These are phyloP conservation scores for Suillus sp. DNA, from an alignment of 768 basidiomycete genomes.

Conservation along the genomic window DNA sequence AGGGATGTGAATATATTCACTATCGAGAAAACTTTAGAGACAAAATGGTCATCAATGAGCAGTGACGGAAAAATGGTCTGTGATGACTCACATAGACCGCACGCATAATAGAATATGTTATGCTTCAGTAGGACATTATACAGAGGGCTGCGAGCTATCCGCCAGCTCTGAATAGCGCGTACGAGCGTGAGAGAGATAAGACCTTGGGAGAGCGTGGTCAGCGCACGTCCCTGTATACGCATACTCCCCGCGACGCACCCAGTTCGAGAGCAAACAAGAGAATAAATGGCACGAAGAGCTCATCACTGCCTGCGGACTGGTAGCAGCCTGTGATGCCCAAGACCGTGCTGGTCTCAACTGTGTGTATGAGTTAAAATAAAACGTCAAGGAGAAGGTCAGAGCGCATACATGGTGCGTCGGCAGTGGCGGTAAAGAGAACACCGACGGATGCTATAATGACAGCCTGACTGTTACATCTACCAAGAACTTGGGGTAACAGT, in stretches of 20 bases:
- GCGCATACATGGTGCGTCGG: neutral
- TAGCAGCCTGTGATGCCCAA: neutral
- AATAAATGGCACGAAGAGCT: neutral
- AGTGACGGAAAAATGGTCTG: neutral
- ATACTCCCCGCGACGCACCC: neutral
- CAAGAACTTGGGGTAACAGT: neutral
- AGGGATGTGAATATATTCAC: neutral
- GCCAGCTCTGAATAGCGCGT: neutral
- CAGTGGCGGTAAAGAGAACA: neutral
- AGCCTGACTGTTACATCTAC: neutral
- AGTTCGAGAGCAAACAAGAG: neutral
- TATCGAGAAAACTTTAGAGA: neutral
- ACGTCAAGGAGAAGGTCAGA: neutral
- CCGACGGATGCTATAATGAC: neutral
- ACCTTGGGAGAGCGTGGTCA: neutral
- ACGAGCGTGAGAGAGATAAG: neutral
- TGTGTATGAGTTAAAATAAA: neutral
- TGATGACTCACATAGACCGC: conserved; percentile 2
- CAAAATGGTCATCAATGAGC: neutral
- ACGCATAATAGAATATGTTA: neutral
- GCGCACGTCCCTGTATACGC: neutral
- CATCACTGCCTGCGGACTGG: neutral
- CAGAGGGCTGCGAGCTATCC: neutral
- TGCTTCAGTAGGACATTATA: neutral
- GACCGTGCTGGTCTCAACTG: neutral